phyloP scores from a whole-genome alignment of 805 yeast species.

The Candida maltosa region DNA sequence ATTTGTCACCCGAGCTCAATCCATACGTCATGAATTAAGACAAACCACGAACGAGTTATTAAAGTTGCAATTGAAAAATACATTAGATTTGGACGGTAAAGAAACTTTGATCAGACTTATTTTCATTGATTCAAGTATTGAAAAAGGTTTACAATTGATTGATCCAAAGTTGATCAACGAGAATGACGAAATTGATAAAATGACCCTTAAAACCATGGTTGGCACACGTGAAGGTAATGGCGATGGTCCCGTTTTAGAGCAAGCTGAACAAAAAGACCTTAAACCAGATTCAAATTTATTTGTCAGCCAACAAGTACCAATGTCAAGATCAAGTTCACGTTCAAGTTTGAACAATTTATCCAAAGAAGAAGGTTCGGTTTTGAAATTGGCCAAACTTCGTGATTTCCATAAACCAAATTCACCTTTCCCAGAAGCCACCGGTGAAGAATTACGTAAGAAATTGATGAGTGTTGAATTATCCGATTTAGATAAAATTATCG shows the following conservation, averaged over 20 bases:
- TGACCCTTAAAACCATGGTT: too few relatives aligned
- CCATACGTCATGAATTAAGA: constrained; percentile 27
- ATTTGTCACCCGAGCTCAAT: constrained; percentile 24
- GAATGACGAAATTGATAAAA: constrained; percentile 22
- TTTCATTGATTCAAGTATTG: constrained; percentile 66
- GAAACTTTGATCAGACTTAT: constrained; percentile 69
- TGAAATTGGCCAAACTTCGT: constrained; percentile 31
- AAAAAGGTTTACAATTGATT: constrained; percentile 47
- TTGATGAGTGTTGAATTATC: constrained; percentile 26
- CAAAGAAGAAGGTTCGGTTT: constrained; percentile 40
- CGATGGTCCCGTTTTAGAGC: constrained; percentile 5
- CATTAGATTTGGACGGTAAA: constrained; percentile 65
- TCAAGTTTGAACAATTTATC: constrained; percentile 32
- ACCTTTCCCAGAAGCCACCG: constrained; percentile 17
- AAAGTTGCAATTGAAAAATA: constrained; percentile 51
- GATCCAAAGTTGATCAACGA: constrained; percentile 29
- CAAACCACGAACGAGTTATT: constrained; percentile 48
- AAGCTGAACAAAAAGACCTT: constrained; percentile 2
- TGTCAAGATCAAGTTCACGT: constrained; percentile 24
- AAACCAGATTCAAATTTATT: neutral
- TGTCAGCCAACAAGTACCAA: constrained; percentile 3
- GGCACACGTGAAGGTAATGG: constrained; percentile 7
- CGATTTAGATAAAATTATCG: constrained; percentile 33
- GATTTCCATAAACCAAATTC: constrained; percentile 13
- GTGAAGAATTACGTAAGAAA: constrained; percentile 37